Percentiles rank a stretch among this genome's conserved stretches.
phyloP scores from a whole-genome alignment of 495 filamentous ascomycete species.

The Hyaloscypha finlandica region DNA sequence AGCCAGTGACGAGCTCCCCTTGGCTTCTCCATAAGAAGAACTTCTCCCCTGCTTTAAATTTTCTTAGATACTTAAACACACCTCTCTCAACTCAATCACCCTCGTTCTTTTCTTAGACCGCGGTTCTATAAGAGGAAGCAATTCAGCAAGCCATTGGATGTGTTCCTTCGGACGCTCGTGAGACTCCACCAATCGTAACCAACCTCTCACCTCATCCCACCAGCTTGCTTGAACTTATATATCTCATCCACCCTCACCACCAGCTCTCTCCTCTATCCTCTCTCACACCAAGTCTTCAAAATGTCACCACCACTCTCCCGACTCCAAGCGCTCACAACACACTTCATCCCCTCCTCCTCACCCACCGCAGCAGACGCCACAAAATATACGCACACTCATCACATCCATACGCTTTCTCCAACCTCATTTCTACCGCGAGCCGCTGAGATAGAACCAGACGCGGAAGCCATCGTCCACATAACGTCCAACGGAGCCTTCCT shows the following conservation, averaged over 20 bases:
- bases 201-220: neutral
- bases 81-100: neutral
- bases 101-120: neutral
- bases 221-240: neutral
- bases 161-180: neutral
- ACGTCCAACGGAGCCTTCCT: constrained; percentile 75
- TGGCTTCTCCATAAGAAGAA: neutral
- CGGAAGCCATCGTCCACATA: constrained; percentile 83
- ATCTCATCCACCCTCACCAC: too few relatives aligned
- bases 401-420: constrained; percentile 82
- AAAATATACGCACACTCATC: constrained; percentile 33
- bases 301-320: constrained; percentile 43
- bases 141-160: too few relatives aligned
- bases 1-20: neutral
- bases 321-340: constrained; percentile 57
- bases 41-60: constrained; percentile 6
- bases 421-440: constrained; percentile 89
- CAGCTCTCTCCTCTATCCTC: too few relatives aligned
- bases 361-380: constrained; percentile 36
- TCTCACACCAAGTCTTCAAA: neutral
- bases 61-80: neutral
- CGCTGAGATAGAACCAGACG: constrained; percentile 86
- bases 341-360: constrained; percentile 54
- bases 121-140: neutral
- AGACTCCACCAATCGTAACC: neutral